phyloP scores from a whole-genome alignment of 2,329 filamentous ascomycete genomes.

The Hypoxylon rubiginosum region DNA sequence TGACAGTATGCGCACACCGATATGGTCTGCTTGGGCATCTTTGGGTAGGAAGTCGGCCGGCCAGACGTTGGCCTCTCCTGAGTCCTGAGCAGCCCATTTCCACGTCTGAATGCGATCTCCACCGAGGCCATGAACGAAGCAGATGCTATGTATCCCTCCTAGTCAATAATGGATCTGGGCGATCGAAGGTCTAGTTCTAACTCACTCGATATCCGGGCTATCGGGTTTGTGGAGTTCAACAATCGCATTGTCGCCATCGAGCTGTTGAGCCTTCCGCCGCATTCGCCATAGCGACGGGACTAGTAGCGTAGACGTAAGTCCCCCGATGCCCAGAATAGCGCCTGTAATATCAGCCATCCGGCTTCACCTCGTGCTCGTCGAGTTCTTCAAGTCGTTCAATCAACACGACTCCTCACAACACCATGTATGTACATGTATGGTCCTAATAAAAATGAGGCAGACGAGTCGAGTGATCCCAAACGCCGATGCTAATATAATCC shows the following conservation, averaged over 20 bases:
- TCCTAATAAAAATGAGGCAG: neutral
- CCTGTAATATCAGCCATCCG: neutral
- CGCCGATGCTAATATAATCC: neutral
- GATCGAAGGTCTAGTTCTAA: neutral
- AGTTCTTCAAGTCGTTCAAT: no score
- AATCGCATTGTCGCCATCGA: neutral
- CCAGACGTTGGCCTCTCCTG: constrained; percentile 8
- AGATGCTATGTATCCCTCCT: constrained; percentile 4
- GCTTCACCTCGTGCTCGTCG: no score
- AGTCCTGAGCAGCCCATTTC: constrained; percentile 4
- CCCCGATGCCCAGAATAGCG: neutral
- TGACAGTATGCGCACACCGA: constrained; percentile 15
- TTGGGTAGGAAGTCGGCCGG: constrained; percentile 6
- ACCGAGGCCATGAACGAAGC: constrained; percentile 10
- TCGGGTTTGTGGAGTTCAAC: neutral
- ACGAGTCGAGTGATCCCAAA: neutral
- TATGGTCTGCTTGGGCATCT: constrained; percentile 4
- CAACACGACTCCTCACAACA: no score
- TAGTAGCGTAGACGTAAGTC: neutral
- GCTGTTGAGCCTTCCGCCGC: neutral
- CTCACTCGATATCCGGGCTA: neutral
- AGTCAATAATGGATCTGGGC: neutral
- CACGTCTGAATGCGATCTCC: constrained; percentile 13
- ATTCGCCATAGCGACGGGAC: neutral
- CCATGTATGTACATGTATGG: no score